Evolutionary conservation across 768 basidiomycete genomes (phyloP), one percentile per base, ranked within the genome.

Genomic region (Tephrocybe sp.): DNA sequence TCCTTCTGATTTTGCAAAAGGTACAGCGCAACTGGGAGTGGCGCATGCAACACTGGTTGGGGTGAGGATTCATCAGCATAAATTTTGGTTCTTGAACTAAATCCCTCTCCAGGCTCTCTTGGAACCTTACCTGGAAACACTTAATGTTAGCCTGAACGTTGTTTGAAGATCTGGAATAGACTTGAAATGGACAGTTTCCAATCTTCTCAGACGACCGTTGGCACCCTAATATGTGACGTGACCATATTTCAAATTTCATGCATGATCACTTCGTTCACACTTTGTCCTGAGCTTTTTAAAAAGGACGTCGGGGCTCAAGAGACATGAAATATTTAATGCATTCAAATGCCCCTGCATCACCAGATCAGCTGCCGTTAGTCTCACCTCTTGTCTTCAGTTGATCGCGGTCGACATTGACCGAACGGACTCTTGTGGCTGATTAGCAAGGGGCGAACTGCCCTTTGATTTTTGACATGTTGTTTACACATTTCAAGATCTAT

Each of bases 21-120:
- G 75, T 3, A 48, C 57, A 31, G 72, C 71, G 5, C 61, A 67
- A 54, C 54, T 78, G 19, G 65, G 63, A n/a, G 69, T 74, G 2
- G 62, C 60, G 7, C 73, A 75, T 56, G 46, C 70, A n/a, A 43
- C 67, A 8, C 64, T 78, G 38, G 16, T 73, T 11, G 77, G 70
- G 47, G 73, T 78, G 56, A 64, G 74, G 68, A 13, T 35, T 43
- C 39, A 39, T 22, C 12, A 38, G 12, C 4, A 32, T 14, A 48
- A 6, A 3, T 2, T 16, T 19, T 10, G 4, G 14, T 11, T 45
- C 8, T 3, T 13, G 43, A 23, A 14, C 11, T 51, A 3, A 50
- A 14, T 7, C 3, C 30, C 20, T 22, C 5, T 9, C 1, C 46
- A 76, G 75, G 73, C 69, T 54, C 61, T 60, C 2, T 40, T 52